Evolutionary conservation across 352 stramenopile species (phyloP).

Genomic region (Phytophthora megakarya): DNA sequence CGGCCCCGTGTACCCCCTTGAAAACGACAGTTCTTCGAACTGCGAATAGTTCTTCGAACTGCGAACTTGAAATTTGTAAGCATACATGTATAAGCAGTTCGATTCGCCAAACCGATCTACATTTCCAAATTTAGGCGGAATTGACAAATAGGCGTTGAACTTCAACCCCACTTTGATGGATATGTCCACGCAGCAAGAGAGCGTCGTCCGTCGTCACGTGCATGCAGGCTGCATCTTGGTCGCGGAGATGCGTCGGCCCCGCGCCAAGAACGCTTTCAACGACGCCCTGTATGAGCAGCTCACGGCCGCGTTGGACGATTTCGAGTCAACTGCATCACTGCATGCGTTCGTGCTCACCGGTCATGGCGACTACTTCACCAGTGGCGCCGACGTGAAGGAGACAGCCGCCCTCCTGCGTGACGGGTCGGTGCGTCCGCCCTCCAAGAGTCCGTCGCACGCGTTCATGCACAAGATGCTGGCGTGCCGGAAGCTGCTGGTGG

Average conservation of each 20-base stretch:
- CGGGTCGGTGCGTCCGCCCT: conserved; percentile 42
- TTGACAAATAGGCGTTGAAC: too few relatives aligned
- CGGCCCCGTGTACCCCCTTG: too few relatives aligned
- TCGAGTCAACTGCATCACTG: conserved; percentile 65
- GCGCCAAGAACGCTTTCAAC: conserved; percentile 92
- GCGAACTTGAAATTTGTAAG: too few relatives aligned
- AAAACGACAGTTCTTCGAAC: too few relatives aligned
- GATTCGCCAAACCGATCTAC: too few relatives aligned
- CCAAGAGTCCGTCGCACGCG: conserved; percentile 48
- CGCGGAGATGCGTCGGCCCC: conserved; percentile 73
- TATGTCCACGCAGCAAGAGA: conserved; percentile 15
- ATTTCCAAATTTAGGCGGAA: too few relatives aligned
- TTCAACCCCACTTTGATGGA: too few relatives aligned
- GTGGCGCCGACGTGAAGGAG: conserved; percentile 80
- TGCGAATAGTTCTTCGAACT: too few relatives aligned
- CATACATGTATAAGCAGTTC: too few relatives aligned
- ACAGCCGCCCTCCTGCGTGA: conserved; percentile 38
- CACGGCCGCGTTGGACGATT: conserved; percentile 69
- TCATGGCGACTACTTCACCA: conserved; percentile 91
- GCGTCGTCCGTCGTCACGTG: conserved; percentile 48
- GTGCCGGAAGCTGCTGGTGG: conserved; percentile 79
- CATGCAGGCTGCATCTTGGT: conserved; percentile 69
- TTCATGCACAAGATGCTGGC: conserved; percentile 81
- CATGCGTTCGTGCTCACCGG: conserved; percentile 90
- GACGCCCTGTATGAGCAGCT: conserved; percentile 88